Conservation (phyloP, 179 eudicot genomes). For the Beta corolliflora region DNA sequence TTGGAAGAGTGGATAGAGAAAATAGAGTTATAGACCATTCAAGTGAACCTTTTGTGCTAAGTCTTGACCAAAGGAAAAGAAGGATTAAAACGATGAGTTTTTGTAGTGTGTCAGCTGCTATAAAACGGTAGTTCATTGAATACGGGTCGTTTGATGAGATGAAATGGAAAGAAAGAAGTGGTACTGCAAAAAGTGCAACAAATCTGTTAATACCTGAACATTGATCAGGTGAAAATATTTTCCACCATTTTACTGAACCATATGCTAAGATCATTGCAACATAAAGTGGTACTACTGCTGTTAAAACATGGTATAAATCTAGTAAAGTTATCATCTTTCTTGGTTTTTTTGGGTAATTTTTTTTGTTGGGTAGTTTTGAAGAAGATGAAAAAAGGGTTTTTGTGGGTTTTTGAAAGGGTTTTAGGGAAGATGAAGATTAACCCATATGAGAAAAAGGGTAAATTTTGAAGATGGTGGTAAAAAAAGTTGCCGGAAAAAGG, state of each 20-base stretch:
- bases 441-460: neutral
- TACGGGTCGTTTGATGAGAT: constrained; percentile 76
- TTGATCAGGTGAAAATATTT: constrained; percentile 81
- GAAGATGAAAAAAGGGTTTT: neutral
- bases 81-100: constrained; percentile 55
- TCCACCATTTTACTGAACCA: constrained; percentile 93
- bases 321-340: neutral
- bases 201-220: constrained; percentile 89
- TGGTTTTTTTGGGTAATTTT: neutral
- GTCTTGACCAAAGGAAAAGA: constrained; percentile 48
- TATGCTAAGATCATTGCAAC: constrained; percentile 91
- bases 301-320: constrained; percentile 48
- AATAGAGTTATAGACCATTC: constrained; percentile 85
- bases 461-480: neutral
- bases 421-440: neutral
- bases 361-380: too few relatives aligned
- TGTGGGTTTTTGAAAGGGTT: neutral
- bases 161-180: constrained; percentile 81
- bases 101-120: constrained; percentile 81
- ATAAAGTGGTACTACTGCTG: constrained; percentile 84
- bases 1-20: constrained; percentile 79
- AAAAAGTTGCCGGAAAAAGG: neutral
- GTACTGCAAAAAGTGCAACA: constrained; percentile 82
- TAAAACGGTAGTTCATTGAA: constrained; percentile 69
- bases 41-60: constrained; percentile 57